Percentiles rank a stretch among this genome's conserved stretches.
Evolutionary conservation across 2,329 filamentous ascomycete species (phyloP).

Genomic region (Alternaria panax): DNA sequence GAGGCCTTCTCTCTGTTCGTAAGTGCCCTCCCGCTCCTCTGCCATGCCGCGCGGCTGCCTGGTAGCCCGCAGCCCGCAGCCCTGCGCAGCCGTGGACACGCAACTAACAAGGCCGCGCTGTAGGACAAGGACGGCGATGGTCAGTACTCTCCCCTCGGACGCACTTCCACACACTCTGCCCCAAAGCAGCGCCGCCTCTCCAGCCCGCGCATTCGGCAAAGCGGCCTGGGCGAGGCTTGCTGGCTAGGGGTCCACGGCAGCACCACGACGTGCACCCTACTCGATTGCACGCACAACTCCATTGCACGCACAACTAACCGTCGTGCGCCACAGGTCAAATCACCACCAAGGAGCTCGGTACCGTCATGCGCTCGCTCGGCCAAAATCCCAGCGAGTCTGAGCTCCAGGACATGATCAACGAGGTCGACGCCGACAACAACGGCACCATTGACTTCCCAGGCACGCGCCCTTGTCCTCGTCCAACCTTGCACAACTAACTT

Average conservation of each 20-base stretch:
- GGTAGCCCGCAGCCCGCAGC: slow-evolving; percentile 16
- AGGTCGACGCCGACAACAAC: slow-evolving; percentile 70
- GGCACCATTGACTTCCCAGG: slow-evolving; percentile 71
- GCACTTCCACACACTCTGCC: slow-evolving; percentile 3
- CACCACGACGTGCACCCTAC: neutral
- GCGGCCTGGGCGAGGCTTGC: neutral
- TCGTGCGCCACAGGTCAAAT: slow-evolving; percentile 61
- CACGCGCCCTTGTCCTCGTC: slow-evolving; percentile 37
- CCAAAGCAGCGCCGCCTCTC: neutral
- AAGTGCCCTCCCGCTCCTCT: slow-evolving; percentile 59
- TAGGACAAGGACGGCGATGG: slow-evolving; percentile 68
- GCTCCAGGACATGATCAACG: slow-evolving; percentile 72
- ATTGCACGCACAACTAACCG: slow-evolving; percentile 30
- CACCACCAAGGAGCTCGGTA: slow-evolving; percentile 69
- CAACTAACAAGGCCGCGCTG: slow-evolving; percentile 36
- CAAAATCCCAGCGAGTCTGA: slow-evolving; percentile 69
- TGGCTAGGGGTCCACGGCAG: slow-evolving; percentile 5
- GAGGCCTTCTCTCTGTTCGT: slow-evolving; percentile 99
- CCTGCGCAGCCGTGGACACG: slow-evolving; percentile 3
- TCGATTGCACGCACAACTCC: slow-evolving; percentile 22
- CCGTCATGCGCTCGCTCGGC: slow-evolving; percentile 69
- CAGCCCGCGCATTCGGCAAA: neutral
- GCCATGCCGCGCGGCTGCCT: slow-evolving; percentile 33
- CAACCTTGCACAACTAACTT: neutral
- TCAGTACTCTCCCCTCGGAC: slow-evolving; percentile 42